Conservation (phyloP, 768 basidiomycete genomes). For the Panus rudis region DNA sequence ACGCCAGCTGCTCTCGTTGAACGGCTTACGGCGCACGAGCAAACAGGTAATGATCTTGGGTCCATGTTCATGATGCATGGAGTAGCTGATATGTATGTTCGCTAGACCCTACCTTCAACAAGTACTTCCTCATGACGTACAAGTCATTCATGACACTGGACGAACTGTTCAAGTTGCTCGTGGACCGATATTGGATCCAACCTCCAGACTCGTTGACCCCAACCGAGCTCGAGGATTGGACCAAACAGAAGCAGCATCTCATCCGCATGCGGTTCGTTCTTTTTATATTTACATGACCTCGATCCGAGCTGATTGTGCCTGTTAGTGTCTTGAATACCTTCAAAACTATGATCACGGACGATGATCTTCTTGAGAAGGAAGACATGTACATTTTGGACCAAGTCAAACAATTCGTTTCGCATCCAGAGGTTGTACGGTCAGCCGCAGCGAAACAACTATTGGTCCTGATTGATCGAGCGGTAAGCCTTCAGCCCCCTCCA, state of each 20-base stretch:
- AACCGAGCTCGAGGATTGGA: slow-evolving; percentile 70
- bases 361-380: slow-evolving; percentile 79
- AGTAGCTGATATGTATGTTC: not conserved
- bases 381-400: slow-evolving; percentile 75
- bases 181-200: slow-evolving; percentile 72
- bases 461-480: slow-evolving; percentile 70
- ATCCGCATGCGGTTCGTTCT: slow-evolving; percentile 73
- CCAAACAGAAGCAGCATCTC: slow-evolving; percentile 73
- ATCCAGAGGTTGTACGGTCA: slow-evolving; percentile 54
- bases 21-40: slow-evolving; percentile 85
- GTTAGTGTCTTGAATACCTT: slow-evolving; percentile 73
- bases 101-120: slow-evolving; percentile 69
- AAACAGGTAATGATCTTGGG: slow-evolving; percentile 47
- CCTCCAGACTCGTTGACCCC: slow-evolving; percentile 60
- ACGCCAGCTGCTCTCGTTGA: slow-evolving; percentile 83
- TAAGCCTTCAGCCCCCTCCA: slow-evolving; percentile 33
- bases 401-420: slow-evolving; percentile 74
- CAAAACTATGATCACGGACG: slow-evolving; percentile 82
- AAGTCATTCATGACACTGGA: slow-evolving; percentile 85
- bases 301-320: not conserved
- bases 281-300: not conserved
- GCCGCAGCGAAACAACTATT: slow-evolving; percentile 72
- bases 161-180: slow-evolving; percentile 75
- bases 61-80: not conserved
- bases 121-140: slow-evolving; percentile 91